phyloP scores from a whole-genome alignment of 352 stramenopile species.

The Pythium aphanidermatum region DNA sequence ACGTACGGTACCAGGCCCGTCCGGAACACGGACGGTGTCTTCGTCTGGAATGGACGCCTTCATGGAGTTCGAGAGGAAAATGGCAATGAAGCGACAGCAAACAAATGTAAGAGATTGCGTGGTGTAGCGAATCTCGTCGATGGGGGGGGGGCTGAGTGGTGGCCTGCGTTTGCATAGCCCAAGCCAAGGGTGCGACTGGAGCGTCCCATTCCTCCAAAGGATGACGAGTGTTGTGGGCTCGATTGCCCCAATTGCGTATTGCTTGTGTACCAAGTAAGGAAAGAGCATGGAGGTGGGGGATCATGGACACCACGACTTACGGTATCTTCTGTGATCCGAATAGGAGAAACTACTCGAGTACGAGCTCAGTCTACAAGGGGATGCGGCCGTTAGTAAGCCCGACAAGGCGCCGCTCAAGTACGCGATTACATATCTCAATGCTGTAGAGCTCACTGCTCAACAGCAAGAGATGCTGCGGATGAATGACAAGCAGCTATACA shows the following conservation, averaged over 20 bases:
- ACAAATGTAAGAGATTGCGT: constrained; percentile 10
- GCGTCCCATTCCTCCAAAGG: constrained; percentile 53
- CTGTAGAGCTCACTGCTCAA: constrained; percentile 4
- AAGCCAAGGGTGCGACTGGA: constrained; percentile 26
- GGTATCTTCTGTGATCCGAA: neutral
- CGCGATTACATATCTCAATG: constrained; percentile 39
- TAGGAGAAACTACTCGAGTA: constrained; percentile 84
- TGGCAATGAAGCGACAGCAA: constrained; percentile 53
- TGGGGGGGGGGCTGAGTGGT: too few species aligned
- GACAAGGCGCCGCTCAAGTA: constrained; percentile 35
- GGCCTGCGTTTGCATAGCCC: constrained; percentile 10
- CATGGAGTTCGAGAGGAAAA: constrained; percentile 81
- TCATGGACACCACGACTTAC: neutral
- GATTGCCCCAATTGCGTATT: constrained; percentile 87
- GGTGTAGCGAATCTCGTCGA: too few species aligned
- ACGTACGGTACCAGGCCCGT: too few species aligned
- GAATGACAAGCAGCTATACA: constrained; percentile 40
- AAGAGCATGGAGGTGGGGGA: neutral
- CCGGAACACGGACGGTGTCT: constrained; percentile 13
- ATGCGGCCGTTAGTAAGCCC: constrained; percentile 13
- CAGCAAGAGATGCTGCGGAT: constrained; percentile 28
- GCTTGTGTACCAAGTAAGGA: constrained; percentile 67
- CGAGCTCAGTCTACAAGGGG: constrained; percentile 48
- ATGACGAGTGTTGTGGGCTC: constrained; percentile 80
- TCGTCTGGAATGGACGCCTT: constrained; percentile 69